Evolutionary conservation across 305 asterid genomes (phyloP).

Genomic region (Plantago coronopus): DNA sequence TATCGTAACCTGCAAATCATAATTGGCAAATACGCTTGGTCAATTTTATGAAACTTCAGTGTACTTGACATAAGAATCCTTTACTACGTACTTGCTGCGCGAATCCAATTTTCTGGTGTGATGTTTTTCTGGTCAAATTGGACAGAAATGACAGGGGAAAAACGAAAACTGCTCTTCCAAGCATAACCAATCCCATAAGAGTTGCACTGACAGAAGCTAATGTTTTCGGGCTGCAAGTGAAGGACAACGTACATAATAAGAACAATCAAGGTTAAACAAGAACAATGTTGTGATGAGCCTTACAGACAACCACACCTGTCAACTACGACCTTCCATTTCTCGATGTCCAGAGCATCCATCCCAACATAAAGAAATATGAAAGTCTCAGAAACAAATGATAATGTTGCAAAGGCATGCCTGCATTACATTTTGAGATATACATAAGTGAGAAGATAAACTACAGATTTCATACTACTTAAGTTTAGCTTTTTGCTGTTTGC

Average conservation of each 20-base stretch:
- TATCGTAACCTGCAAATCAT: constrained; percentile 51
- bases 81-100: constrained; percentile 65
- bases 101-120: constrained; percentile 53
- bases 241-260: constrained; percentile 8
- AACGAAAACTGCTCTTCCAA: constrained; percentile 89
- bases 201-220: constrained; percentile 65
- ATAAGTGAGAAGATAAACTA: too few species aligned
- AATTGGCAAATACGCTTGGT: constrained; percentile 12
- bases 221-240: constrained; percentile 58
- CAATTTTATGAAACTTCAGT: constrained; percentile 1
- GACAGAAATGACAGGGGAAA: constrained; percentile 80
- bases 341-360: constrained; percentile 96
- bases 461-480: too few species aligned
- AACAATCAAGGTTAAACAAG: neutral
- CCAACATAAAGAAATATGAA: constrained; percentile 93
- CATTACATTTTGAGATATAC: constrained; percentile 20
- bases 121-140: constrained; percentile 65
- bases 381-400: constrained; percentile 85
- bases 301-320: constrained; percentile 51
- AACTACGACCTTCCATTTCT: constrained; percentile 80
- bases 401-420: constrained; percentile 92
- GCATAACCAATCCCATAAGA: constrained; percentile 72
- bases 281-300: constrained; percentile 14
- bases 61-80: constrained; percentile 12
- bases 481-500: too few species aligned